phyloP scores from a whole-genome alignment of 192 early-diverging fungal genomes.

The Backusella parvicylindrica region DNA sequence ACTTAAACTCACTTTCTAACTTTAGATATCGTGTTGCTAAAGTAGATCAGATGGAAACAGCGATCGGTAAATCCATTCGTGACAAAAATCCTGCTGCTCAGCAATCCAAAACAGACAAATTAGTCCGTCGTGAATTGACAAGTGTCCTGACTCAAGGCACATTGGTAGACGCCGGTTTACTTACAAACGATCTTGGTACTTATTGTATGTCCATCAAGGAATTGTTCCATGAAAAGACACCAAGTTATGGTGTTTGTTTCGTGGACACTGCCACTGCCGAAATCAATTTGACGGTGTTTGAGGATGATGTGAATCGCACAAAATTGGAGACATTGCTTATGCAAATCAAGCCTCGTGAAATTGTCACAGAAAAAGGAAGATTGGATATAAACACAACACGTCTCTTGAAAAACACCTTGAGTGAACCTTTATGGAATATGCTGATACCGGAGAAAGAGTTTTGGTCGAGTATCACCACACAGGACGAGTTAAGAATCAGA shows the following conservation, averaged over 20 bases:
- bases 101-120: slow-evolving; percentile 53
- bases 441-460: slow-evolving; percentile 71
- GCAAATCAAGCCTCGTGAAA: slow-evolving; percentile 88
- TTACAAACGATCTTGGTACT: slow-evolving; percentile 88
- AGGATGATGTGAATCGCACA: slow-evolving; percentile 87
- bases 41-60: slow-evolving; percentile 97
- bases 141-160: slow-evolving; percentile 89
- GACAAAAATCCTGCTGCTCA: slow-evolving; percentile 57
- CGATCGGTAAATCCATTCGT: slow-evolving; percentile 90
- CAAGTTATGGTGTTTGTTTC: slow-evolving; percentile 83
- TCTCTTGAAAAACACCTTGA: slow-evolving; percentile 59
- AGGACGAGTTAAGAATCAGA: slow-evolving; percentile 55
- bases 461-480: slow-evolving; percentile 53
- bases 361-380: slow-evolving; percentile 78
- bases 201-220: slow-evolving; percentile 94
- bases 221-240: slow-evolving; percentile 31
- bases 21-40: slow-evolving; percentile 78
- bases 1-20: too few species aligned
- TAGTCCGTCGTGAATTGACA: slow-evolving; percentile 84
- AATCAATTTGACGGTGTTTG: slow-evolving; percentile 75
- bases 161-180: slow-evolving; percentile 80
- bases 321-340: slow-evolving; percentile 90
- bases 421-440: slow-evolving; percentile 58
- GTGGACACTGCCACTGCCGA: slow-evolving; percentile 95
- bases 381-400: slow-evolving; percentile 51